Percentiles rank a stretch among this genome's conserved stretches.
These are phyloP conservation scores for Lagerstroemia speciosa DNA, from an alignment of 345 rosid genomes.

Conservation along the genomic window DNA sequence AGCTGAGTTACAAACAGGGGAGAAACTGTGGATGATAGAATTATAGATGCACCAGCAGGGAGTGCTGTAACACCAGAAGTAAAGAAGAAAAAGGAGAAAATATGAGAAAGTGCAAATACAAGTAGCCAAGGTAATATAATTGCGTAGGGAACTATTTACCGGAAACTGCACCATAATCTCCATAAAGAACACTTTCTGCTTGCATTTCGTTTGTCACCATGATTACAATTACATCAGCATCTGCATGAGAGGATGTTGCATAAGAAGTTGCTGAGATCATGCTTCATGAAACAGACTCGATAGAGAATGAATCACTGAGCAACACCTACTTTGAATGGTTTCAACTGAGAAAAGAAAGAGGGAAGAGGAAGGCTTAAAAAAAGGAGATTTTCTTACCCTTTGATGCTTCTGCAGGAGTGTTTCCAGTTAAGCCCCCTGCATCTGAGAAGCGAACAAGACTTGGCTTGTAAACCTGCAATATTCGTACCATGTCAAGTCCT, in stretches of 20 bases:
- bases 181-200: slow-evolving; percentile 70
- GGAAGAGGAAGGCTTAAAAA: background rate
- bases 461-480: slow-evolving; percentile 72
- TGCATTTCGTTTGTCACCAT: slow-evolving; percentile 94
- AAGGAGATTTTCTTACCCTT: slow-evolving; percentile 38
- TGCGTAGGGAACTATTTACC: slow-evolving; percentile 26
- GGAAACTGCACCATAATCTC: slow-evolving; percentile 69
- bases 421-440: slow-evolving; percentile 67
- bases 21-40: slow-evolving; percentile 91
- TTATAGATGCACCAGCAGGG: slow-evolving; percentile 61
- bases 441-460: slow-evolving; percentile 51
- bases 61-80: slow-evolving; percentile 38
- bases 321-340: background rate
- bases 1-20: slow-evolving; percentile 69
- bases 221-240: slow-evolving; percentile 70
- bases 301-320: background rate
- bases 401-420: slow-evolving; percentile 65
- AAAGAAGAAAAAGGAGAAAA: slow-evolving; percentile 8
- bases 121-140: background rate
- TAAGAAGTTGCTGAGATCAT: background rate
- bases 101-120: background rate
- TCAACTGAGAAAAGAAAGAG: background rate
- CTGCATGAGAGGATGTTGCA: slow-evolving; percentile 20
- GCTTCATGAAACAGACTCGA: background rate
- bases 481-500: background rate